Conservation (phyloP, 1,139 yeast species). For the Sporopachydermia cereana region DNA sequence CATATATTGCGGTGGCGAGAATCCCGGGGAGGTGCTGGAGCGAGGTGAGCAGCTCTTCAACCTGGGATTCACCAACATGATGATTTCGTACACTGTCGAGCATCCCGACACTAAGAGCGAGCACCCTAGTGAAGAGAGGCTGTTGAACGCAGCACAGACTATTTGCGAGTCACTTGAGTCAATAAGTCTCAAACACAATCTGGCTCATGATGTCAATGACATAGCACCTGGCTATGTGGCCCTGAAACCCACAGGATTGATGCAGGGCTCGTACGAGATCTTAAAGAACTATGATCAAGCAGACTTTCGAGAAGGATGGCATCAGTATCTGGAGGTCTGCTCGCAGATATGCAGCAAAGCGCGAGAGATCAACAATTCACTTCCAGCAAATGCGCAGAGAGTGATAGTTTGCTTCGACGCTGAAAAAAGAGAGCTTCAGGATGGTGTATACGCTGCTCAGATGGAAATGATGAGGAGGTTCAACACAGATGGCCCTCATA, state of each 20-base stretch:
- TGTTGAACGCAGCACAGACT: conserved; percentile 50
- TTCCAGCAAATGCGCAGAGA: conserved; percentile 32
- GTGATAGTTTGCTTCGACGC: conserved; percentile 88
- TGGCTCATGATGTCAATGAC: conserved; percentile 36
- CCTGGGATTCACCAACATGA: conserved; percentile 85
- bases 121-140: too few species aligned
- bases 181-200: conserved; percentile 51
- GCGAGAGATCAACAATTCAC: conserved; percentile 39
- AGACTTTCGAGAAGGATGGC: conserved; percentile 42
- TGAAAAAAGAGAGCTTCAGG: conserved; percentile 78
- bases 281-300: conserved; percentile 49
- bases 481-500: conserved; percentile 46
- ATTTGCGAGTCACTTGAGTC: conserved; percentile 28
- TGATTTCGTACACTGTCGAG: conserved; percentile 87
- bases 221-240: conserved; percentile 60
- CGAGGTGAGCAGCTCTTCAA: conserved; percentile 58
- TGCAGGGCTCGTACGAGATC: conserved; percentile 65
- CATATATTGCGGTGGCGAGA: conserved; percentile 87
- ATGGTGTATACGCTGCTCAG: conserved; percentile 86
- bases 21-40: conserved; percentile 49
- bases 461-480: conserved; percentile 66
- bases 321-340: conserved; percentile 54
- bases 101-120: conserved; percentile 65
- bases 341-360: conserved; percentile 43
- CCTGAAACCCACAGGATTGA: conserved; percentile 85